Conservation (phyloP, 192 early-diverging fungal species). For the Coemansia sp. region DNA sequence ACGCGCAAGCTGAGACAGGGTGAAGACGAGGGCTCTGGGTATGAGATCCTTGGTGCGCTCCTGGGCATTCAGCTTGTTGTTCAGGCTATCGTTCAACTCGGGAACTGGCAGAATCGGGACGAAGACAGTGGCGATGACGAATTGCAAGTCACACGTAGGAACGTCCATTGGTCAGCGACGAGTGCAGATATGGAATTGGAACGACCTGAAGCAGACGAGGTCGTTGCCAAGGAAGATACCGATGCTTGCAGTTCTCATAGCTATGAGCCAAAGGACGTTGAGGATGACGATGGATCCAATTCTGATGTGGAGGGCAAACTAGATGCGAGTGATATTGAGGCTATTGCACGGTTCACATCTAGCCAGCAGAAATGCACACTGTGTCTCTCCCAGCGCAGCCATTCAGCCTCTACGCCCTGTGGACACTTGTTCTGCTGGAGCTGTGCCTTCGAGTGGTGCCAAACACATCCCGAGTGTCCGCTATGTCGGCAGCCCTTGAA, state of each 20-base stretch:
- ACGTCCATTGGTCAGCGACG: conserved; percentile 9
- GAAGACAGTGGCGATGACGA: conserved; percentile 23
- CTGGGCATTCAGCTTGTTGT: conserved; percentile 73
- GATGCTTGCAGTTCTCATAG: not conserved
- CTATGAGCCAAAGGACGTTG: not conserved
- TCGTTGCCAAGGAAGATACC: not conserved
- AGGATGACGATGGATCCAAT: not conserved
- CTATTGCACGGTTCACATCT: conserved; percentile 41
- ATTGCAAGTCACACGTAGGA: not conserved
- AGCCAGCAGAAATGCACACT: conserved; percentile 77
- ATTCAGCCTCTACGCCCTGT: conserved; percentile 84
- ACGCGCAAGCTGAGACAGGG: conserved; percentile 70
- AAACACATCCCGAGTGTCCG: conserved; percentile 91
- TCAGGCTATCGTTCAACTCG: conserved; percentile 55
- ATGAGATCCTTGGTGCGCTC: conserved; percentile 83
- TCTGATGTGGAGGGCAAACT: not conserved
- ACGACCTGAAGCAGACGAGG: conserved; percentile 7
- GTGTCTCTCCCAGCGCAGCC: conserved; percentile 74
- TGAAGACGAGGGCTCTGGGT: conserved; percentile 68
- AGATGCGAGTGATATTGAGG: conserved; percentile 12
- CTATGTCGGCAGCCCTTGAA: conserved; percentile 82
- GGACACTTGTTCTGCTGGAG: conserved; percentile 97
- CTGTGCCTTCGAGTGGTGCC: conserved; percentile 91
- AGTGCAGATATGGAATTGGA: not conserved
- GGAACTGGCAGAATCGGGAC: conserved; percentile 18